A percentile compares a stretch with the other conserved stretches of the same genome.
Evolutionary conservation across 2,329 filamentous ascomycete species (phyloP).

Genomic region (Fusarium clavum): DNA sequence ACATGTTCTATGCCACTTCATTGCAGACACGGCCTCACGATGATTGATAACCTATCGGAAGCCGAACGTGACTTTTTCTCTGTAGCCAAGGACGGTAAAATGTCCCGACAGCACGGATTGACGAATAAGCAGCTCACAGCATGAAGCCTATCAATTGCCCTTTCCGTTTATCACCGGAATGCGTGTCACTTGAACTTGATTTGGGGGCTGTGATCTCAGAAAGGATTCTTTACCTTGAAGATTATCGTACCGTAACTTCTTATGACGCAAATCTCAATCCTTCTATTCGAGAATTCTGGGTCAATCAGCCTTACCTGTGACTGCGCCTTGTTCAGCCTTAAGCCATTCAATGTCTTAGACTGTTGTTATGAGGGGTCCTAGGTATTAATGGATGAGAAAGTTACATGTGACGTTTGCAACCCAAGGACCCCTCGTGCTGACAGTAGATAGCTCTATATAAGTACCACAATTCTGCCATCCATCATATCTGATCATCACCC

Average conservation of each 20-base stretch:
- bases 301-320: neutral
- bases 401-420: neutral
- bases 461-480: neutral
- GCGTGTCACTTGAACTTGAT: neutral
- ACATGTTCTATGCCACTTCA: neutral
- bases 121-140: neutral
- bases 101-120: neutral
- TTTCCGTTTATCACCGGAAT: neutral
- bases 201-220: neutral
- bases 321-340: conserved; percentile 2
- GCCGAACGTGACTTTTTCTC: neutral
- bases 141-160: neutral
- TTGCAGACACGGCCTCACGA: neutral
- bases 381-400: neutral
- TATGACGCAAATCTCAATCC: neutral
- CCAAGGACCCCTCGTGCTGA: neutral
- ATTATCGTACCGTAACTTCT: neutral
- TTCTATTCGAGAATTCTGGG: neutral
- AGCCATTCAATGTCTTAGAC: neutral
- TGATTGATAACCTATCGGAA: neutral
- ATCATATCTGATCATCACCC: neutral
- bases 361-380: neutral
- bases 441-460: neutral
- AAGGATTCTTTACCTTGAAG: neutral
- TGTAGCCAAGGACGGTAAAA: neutral